Evolutionary conservation across 2,329 filamentous ascomycete genomes (phyloP), one percentile per base, ranked within the genome.

Genomic region (Hypoxylon sp.): DNA sequence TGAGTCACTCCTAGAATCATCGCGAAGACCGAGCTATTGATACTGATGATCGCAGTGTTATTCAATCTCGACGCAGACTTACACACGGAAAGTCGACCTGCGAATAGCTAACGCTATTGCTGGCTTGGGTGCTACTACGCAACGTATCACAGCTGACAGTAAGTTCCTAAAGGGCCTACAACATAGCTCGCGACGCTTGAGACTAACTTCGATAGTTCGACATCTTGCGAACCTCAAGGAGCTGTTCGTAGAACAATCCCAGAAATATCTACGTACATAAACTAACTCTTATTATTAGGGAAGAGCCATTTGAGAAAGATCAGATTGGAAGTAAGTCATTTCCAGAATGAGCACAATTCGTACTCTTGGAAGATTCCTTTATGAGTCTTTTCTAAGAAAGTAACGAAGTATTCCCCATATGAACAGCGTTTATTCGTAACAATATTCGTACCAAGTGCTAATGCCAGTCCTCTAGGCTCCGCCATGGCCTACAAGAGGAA

Each of bases 61-160:
- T 33, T 20, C 60, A 20, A 52, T 64, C 24, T 66, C 57, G 4
- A 70, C 65, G 7, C 68, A 70, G 50, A 69, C 67, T 11, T 69
- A 62, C 80, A 89, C 91, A 3, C 87, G 93, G 67, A 96, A 96
- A 80, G 89, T 97, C 57, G 93, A 97, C 76, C 83, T 92, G 40
- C 84, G 90, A 60, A 83, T 97, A n/a, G 86, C 89, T 72, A 94
- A 96, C 75, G 92, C 91, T n/a, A 82, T 97, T 32, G 84, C 86
- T 30, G 92, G 89, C 0, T 88, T 97, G 53, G 93, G 92, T 22
- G 85, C 92, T n/a, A 93, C 92, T 0, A 91, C 88, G 51, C 86
- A 92, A 75, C 87, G 90, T 64, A 94, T 96, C 65, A 86, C 87
- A 50, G 84, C 85, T 48, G 91, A 95, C 72, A 91, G 64, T 66